Percentiles rank a stretch among this genome's conserved stretches.
Conservation (phyloP, 2,329 filamentous ascomycete species). For the Diplodia corticola region DNA sequence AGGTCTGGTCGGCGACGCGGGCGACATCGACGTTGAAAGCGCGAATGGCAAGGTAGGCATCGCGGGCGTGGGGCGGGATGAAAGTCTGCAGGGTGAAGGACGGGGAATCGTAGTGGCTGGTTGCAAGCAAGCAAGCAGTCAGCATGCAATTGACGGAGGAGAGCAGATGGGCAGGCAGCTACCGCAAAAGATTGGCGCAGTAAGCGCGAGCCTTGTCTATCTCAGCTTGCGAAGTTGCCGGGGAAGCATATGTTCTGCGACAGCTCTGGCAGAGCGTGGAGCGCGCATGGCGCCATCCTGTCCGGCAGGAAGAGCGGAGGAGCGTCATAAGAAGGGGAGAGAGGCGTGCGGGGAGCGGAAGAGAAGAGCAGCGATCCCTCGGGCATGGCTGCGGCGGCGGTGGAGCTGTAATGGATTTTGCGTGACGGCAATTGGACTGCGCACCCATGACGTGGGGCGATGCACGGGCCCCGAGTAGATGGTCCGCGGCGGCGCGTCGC, state of each 20-base stretch:
- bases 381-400: constrained; percentile 8
- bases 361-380: not conserved
- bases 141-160: not conserved
- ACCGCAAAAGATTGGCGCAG: constrained; percentile 61
- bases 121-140: not conserved
- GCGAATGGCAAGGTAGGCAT: constrained; percentile 87
- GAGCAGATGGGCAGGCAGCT: constrained; percentile 25
- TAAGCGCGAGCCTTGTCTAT: constrained; percentile 57
- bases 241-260: constrained; percentile 17
- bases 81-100: constrained; percentile 85
- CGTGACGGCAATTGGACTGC: constrained; percentile 18
- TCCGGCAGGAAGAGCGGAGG: not conserved
- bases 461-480: constrained; percentile 28
- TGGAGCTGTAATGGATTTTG: constrained; percentile 13
- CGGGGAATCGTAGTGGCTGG: constrained; percentile 82
- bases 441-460: constrained; percentile 13
- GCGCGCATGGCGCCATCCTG: constrained; percentile 12
- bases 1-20: constrained; percentile 84
- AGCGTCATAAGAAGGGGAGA: constrained; percentile 7
- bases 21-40: constrained; percentile 92
- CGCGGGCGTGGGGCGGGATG: constrained; percentile 70
- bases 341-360: not conserved
- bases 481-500: constrained; percentile 20
- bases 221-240: constrained; percentile 45
- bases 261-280: constrained; percentile 7